Percentiles rank a stretch among this genome's conserved stretches.
Conservation (phyloP, 306 rosid genomes). For the Cucurbita maxima region DNA sequence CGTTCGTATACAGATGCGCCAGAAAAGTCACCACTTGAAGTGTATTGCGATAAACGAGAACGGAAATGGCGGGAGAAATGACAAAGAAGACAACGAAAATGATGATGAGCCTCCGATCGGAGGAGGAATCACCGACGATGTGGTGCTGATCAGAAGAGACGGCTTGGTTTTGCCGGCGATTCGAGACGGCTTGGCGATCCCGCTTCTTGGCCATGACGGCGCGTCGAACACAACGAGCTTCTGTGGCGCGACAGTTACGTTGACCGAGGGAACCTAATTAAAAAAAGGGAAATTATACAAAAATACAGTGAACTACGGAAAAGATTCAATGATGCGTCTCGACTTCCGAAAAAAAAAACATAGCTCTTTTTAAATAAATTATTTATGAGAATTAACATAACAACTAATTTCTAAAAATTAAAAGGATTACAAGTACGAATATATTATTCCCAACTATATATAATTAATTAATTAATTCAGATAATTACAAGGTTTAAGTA, state of each 20-base stretch:
- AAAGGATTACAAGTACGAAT: too few species aligned
- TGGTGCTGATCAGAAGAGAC: conserved; percentile 14
- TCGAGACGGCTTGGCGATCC: conserved; percentile 35
- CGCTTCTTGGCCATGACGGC: conserved; percentile 55
- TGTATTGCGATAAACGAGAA: conserved; percentile 21
- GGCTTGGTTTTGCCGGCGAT: conserved; percentile 20
- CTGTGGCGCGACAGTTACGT: neutral
- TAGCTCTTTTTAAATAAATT: too few species aligned
- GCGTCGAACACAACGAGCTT: neutral
- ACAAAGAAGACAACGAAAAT: conserved; percentile 39
- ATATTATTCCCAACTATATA: too few species aligned
- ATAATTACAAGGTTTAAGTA: too few species aligned
- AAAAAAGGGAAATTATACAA: too few species aligned
- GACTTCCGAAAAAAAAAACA: too few species aligned
- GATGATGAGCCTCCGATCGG: conserved; percentile 20
- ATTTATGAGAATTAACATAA: too few species aligned
- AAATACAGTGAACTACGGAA: too few species aligned
- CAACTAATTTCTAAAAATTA: too few species aligned
- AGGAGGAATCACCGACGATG: conserved; percentile 12
- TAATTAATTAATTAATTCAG: too few species aligned
- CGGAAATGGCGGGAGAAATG: conserved; percentile 31
- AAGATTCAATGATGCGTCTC: too few species aligned
- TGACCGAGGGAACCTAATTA: neutral
- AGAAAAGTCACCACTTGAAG: conserved; percentile 6
- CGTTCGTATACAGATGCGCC: conserved; percentile 19